phyloP scores from a whole-genome alignment of 164 flowering plant species.

The Houttuynia cordata region DNA sequence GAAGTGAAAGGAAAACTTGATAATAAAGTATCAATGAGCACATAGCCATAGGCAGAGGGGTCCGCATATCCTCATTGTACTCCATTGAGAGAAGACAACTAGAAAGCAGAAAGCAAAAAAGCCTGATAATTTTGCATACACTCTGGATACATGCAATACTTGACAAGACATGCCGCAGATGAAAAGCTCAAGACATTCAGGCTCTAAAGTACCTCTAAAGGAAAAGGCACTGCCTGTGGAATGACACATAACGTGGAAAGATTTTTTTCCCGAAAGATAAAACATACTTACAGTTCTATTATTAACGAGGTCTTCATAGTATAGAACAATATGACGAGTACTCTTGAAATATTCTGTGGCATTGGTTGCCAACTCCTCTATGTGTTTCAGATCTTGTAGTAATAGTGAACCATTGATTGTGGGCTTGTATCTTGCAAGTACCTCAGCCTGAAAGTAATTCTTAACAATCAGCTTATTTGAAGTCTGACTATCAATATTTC shows the following conservation, averaged over 20 bases:
- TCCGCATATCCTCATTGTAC: no score
- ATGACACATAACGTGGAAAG: no score
- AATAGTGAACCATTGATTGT: constrained; percentile 26
- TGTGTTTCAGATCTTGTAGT: constrained; percentile 24
- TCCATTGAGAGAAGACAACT: background rate
- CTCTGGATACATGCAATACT: background rate
- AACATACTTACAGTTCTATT: constrained; percentile 31
- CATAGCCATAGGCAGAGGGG: no score
- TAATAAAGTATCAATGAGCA: background rate
- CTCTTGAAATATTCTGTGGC: constrained; percentile 42
- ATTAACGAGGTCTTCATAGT: constrained; percentile 50
- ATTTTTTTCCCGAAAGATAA: background rate
- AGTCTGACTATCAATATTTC: background rate
- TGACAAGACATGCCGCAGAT: background rate
- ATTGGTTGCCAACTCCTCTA: constrained; percentile 21
- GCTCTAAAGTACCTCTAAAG: no score
- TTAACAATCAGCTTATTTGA: background rate
- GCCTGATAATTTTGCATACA: background rate
- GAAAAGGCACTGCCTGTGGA: no score
- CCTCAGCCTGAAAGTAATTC: constrained; percentile 31
- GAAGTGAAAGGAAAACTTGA: no score
- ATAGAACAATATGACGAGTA: constrained; percentile 47
- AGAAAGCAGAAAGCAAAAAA: background rate
- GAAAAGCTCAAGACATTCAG: no score
- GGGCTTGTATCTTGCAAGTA: constrained; percentile 56